Evolutionary conservation across 176 grass and related monocot genomes (phyloP), one percentile per base, ranked within the genome.

Genomic region (Eleusine coracana): DNA sequence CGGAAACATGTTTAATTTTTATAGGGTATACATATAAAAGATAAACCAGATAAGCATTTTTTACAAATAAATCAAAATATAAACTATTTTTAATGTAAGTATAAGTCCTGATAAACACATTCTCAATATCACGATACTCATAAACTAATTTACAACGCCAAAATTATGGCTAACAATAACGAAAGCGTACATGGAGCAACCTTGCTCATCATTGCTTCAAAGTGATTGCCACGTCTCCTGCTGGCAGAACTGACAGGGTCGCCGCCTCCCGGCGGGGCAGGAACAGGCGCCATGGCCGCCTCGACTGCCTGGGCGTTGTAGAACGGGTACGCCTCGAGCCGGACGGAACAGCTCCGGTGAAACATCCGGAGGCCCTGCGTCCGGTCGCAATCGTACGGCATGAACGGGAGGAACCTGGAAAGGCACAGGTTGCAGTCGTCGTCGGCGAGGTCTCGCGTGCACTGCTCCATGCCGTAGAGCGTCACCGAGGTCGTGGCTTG

Each of bases 381-480:
- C 2, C 49, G 37, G 1, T 55, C 20, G 79, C 89, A 91, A 50
- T 0, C 48, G 0, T 2, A 17, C 0, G 50, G 66, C 34, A 96
- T 83, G 0, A 0, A 0, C 0, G 4, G 7, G 20, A 86, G 39
- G 5, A 50, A 7, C 9, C 0, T 6, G 48, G 0, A 0, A 40
- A 96, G 88, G 67, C 93, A 96, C 0, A 0, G 0, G 71, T 83
- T 17, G 83, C 90, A 95, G 2, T 75, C 79, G 7, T 78, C 69
- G 6, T 7, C 40, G 1, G 25, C 44, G 27, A 95, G 56, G 80
- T 96, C 88, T 36, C 80, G 81, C 11, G 85, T 90, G 85, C 93
- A 95, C 82, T 88, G 78, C 0, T 5, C 85, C 77, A 90, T 63
- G 61, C 82, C 87, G 73, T 86, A 92, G 27, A 95, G 16, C 74